Percentiles rank a stretch among this genome's conserved stretches.
These are phyloP conservation scores for Solanum ossicruentum DNA, from an alignment of 257 asterid genomes.

Conservation along the genomic window DNA sequence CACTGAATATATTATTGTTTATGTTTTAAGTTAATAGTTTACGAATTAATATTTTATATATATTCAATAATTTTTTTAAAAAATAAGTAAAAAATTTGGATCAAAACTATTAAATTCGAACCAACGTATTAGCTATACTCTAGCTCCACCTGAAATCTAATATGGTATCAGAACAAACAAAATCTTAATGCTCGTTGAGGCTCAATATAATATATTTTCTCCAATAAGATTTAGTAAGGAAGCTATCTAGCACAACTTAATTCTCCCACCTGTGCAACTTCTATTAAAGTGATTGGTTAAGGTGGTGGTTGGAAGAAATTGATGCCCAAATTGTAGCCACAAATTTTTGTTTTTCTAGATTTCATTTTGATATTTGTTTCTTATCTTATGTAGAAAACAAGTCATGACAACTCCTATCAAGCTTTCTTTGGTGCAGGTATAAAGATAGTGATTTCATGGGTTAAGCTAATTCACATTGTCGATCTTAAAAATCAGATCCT, in stretches of 20 bases:
- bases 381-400: background rate
- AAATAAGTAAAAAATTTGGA: background rate
- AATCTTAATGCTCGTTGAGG: background rate
- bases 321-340: constrained; percentile 6
- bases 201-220: background rate
- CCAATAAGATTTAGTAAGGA: background rate
- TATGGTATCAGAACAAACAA: background rate
- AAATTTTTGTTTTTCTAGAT: background rate
- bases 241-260: constrained; percentile 2
- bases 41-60: background rate
- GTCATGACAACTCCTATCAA: background rate
- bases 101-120: background rate
- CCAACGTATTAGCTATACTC: background rate
- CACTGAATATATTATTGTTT: background rate
- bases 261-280: background rate
- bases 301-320: background rate
- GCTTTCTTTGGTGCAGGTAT: background rate
- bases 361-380: background rate
- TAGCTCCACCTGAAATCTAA: background rate
- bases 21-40: background rate
- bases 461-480: no score
- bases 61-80: background rate
- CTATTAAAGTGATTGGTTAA: background rate
- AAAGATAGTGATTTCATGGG: no score
- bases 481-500: no score